These are phyloP conservation scores for Hanseniaspora gamundiae DNA, from an alignment of 1,139 yeast species.

Conservation along the genomic window DNA sequence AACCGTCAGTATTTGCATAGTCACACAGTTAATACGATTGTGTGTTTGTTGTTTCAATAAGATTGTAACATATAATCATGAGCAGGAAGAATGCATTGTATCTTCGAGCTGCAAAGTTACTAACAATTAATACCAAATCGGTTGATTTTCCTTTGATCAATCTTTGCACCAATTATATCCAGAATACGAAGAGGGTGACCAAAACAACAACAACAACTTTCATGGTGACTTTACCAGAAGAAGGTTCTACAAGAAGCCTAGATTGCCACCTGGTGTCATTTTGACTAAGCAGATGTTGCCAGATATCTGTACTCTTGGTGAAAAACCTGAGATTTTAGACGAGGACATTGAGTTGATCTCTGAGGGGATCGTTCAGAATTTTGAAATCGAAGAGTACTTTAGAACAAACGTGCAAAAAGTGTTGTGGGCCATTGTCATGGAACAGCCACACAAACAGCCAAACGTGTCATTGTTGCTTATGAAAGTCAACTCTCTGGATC, in stretches of 20 bases:
- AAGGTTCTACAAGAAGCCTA: constrained; percentile 22
- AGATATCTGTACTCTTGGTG: constrained; percentile 58
- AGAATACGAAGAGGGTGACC: neutral
- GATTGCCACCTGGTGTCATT: constrained; percentile 30
- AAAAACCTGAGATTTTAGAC: constrained; percentile 43
- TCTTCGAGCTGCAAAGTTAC: no score
- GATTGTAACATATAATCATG: no score
- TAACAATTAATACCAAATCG: no score
- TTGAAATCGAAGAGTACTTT: constrained; percentile 52
- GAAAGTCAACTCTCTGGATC: constrained; percentile 54
- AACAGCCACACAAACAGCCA: constrained; percentile 84
- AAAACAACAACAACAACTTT: constrained; percentile 1
- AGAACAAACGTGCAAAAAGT: constrained; percentile 51
- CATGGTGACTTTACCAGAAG: constrained; percentile 3
- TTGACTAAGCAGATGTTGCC: constrained; percentile 31
- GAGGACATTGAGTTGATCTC: constrained; percentile 59
- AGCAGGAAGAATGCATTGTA: no score
- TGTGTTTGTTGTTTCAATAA: no score
- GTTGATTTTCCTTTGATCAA: neutral
- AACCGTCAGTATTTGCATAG: no score
- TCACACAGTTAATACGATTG: no score
- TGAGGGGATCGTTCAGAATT: constrained; percentile 55
- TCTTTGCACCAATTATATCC: neutral
- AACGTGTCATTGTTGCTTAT: constrained; percentile 60
- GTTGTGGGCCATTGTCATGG: constrained; percentile 56